Percentiles rank a stretch among this genome's conserved stretches.
phyloP scores from a whole-genome alignment of 2,329 filamentous ascomycete species.

The Fusarium sp. region DNA sequence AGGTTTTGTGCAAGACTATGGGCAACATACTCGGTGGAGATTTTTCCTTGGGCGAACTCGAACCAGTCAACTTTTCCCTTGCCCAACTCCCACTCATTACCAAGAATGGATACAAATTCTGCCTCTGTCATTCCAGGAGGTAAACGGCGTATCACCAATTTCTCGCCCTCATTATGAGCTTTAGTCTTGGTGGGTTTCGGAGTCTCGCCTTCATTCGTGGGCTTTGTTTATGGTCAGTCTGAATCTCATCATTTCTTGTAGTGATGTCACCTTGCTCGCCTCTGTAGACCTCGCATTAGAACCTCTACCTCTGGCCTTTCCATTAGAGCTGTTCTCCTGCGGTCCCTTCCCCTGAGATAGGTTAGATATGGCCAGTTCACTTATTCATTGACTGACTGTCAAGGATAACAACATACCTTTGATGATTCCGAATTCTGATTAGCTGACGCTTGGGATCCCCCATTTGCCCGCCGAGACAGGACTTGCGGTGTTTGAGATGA shows the following conservation, averaged over 20 bases:
- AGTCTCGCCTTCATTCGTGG: slow-evolving; percentile 46
- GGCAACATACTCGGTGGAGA: slow-evolving; percentile 80
- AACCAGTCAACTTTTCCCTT: slow-evolving; percentile 88
- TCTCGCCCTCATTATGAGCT: slow-evolving; percentile 69
- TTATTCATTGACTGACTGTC: neutral
- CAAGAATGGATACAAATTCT: slow-evolving; percentile 79
- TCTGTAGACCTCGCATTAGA: slow-evolving; percentile 46
- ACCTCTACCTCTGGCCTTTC: slow-evolving; percentile 44
- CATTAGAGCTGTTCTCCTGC: slow-evolving; percentile 40
- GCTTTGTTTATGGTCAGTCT: slow-evolving; percentile 40
- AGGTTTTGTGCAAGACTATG: neutral
- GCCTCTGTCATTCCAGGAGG: slow-evolving; percentile 84
- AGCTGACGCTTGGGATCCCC: slow-evolving; percentile 40
- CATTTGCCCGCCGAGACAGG: slow-evolving; percentile 52
- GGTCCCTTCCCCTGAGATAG: slow-evolving; percentile 38
- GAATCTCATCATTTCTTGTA: slow-evolving; percentile 1
- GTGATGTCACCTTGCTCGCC: slow-evolving; percentile 44
- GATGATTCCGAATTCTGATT: slow-evolving; percentile 44
- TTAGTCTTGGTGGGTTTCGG: slow-evolving; percentile 49
- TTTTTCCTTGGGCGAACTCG: slow-evolving; percentile 72
- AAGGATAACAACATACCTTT: slow-evolving; percentile 44
- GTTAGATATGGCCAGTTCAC: slow-evolving; percentile 39
- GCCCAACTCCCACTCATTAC: slow-evolving; percentile 84
- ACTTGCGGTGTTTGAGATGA: slow-evolving; percentile 51
- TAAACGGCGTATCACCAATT: slow-evolving; percentile 85